Evolutionary conservation across 1,284 basidiomycete genomes (phyloP).

Genomic region (Thecaphora thlaspeos): DNA sequence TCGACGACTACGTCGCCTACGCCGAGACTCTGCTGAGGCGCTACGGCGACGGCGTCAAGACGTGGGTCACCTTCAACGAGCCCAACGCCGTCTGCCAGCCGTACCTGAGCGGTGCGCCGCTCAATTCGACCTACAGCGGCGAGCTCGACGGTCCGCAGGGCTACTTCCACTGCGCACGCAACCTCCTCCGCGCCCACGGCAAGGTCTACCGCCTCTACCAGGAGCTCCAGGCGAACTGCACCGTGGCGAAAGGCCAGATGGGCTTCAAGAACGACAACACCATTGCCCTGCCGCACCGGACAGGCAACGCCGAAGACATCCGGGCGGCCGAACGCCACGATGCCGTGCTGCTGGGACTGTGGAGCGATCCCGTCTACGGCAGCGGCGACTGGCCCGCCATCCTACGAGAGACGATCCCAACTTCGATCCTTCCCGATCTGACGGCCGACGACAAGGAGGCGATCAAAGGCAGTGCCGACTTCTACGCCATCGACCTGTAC

Average conservation of each 20-base stretch:
- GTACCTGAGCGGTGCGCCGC: neutral
- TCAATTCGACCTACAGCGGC: conserved; percentile 8
- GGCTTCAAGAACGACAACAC: conserved; percentile 28
- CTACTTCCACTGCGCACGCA: conserved; percentile 7
- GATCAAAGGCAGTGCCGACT: conserved; percentile 21
- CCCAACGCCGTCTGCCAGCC: conserved; percentile 5
- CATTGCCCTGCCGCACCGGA: conserved; percentile 3
- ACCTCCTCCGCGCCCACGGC: conserved; percentile 26
- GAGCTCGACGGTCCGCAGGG: neutral
- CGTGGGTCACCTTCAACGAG: conserved; percentile 29
- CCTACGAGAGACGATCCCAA: conserved; percentile 19
- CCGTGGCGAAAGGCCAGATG: conserved; percentile 13
- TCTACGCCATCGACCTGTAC: conserved; percentile 27
- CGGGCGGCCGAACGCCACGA: conserved; percentile 10
- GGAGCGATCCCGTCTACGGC: conserved; percentile 26
- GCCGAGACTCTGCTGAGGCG: conserved; percentile 16
- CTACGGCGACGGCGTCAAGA: conserved; percentile 14
- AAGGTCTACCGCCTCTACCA: conserved; percentile 14
- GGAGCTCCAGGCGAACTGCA: conserved; percentile 8
- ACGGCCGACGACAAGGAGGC: conserved; percentile 13
- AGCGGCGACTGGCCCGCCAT: conserved; percentile 21
- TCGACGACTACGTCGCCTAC: conserved; percentile 23
- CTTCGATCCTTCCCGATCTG: conserved; percentile 14
- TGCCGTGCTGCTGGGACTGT: conserved; percentile 28
- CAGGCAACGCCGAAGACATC: conserved; percentile 7